Base-by-base conservation (phyloP, 306 rosid species). In the Vigna nakashimae region DNA sequence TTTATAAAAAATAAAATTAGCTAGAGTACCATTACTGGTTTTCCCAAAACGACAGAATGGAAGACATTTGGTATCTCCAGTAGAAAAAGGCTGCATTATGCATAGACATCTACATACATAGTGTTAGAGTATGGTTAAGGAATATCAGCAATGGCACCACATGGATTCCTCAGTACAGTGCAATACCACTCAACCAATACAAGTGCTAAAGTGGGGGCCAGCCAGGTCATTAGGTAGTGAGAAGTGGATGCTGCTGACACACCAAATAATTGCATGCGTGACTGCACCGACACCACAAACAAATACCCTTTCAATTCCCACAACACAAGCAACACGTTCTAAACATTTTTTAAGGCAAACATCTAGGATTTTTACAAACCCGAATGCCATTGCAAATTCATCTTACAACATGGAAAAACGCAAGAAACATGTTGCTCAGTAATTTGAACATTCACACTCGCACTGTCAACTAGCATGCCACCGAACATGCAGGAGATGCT, bases 401-500 rank as follows among this genome's bases (percentile, higher is more conserved):
- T 62, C 51, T 74, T 77, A 74, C 74, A 70, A 65, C 83, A 48
- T 8, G 43, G 66, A 48, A 38, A 20, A 56, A 51, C 51, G 26
- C 49, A 75, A 62, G 73, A 78, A 50, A 73, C 77, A 80, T 40
- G 65, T 48, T 76, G 49, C 67, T 26, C 2, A 22, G 10, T 22
- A 15, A 48, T 24, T 34, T 9, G 64, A 70, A 38, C 45, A 38
- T 48, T 49, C 50, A 34, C 58, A 52, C 2, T 49, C 9, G 18
- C 66, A 70, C 9, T 11, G 62, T 62, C 46, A 52, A 48, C 74
- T 83, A 89, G 89, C 92, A 88, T 65, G 90, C 92, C 71, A 85
- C 92, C 6, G 89, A 82, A 81, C 91, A 91, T 40, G 90, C 65
- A 32, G 87, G 68, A 68, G 85, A 84, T 76, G 84, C 88, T 70